Evolutionary conservation across 1,284 basidiomycete genomes (phyloP), one percentile per base, ranked within the genome.

Genomic region (Cystobasidium pallidum): DNA sequence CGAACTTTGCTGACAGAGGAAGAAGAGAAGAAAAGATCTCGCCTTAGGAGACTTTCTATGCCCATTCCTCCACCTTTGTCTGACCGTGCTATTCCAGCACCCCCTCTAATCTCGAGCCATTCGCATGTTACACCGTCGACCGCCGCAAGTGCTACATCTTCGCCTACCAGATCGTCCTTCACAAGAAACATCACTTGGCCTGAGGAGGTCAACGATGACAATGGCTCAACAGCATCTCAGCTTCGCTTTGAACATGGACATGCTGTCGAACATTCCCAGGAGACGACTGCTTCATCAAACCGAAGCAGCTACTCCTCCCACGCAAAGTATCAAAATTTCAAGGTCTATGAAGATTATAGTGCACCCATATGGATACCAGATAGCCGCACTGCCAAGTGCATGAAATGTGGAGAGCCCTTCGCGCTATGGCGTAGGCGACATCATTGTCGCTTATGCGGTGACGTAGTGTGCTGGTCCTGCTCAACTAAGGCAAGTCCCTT

Each of bases 331-430:
- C 43, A 51, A 30, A 57, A 55, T 41, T 26, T 64, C 30, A 52
- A 64, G 13, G 62, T 81, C 74, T 88, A 94, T 43, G 91, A 94
- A 58, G 89, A 91, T 80, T 95, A 93, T 83, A 87, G 91, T 1
- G 92, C 93, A 2, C 90, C 94, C 0, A 87, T 95, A 11, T 96
- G 93, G 93, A 88, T 94, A 19, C 92, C 93, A 0, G 92, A 96
- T 79, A 87, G 86, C 71, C 89, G 86, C 78, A 88, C 90, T 8
- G 86, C 87, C 73, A 85, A 85, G 52, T 96, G 93, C 80, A 91
- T 91, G 90, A 84, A 89, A 15, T 96, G 93, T 79, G 86, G 86
- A 13, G 83, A 86, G 64, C 77, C 84, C 26, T 96, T 96, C 81
- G 89, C 89, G 4, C 88, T 92, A 84, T 86, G 90, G 80, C 84